Percentiles rank a stretch among this genome's conserved stretches.
These are phyloP conservation scores for Hanseniaspora singularis DNA, from an alignment of 805 yeast genomes.

Conservation along the genomic window DNA sequence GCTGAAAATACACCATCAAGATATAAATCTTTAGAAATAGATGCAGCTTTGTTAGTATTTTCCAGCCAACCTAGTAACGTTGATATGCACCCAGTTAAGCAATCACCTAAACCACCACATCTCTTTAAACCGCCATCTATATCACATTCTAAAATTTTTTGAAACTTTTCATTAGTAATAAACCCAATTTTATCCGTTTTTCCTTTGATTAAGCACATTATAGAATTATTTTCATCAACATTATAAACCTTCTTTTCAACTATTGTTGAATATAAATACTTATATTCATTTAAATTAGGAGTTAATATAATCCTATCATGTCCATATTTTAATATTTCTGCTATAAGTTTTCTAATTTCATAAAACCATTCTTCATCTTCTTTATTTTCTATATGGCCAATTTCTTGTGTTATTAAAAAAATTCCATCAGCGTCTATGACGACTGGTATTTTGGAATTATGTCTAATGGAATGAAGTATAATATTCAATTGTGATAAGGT, in stretches of 20 bases:
- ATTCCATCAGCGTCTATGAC: constrained; percentile 87
- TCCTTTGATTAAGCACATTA: constrained; percentile 51
- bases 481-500: constrained; percentile 4
- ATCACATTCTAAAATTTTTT: constrained; percentile 33
- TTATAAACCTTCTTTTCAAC: background rate
- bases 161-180: constrained; percentile 36
- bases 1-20: constrained; percentile 5
- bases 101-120: constrained; percentile 96
- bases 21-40: background rate
- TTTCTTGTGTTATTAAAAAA: constrained; percentile 41
- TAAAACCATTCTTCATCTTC: constrained; percentile 5
- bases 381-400: background rate
- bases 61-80: constrained; percentile 11
- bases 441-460: constrained; percentile 41
- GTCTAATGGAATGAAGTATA: background rate
- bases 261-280: constrained; percentile 29
- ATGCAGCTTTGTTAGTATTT: background rate
- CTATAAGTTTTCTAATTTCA: constrained; percentile 19
- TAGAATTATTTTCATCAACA: background rate
- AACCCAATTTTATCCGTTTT: constrained; percentile 37
- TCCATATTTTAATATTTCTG: constrained; percentile 36
- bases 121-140: constrained; percentile 59
- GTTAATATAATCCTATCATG: constrained; percentile 59
- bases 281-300: constrained; percentile 81
- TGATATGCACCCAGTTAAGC: constrained; percentile 50